These are phyloP conservation scores for Przewalskia tangutica DNA, from an alignment of 257 asterid species.

Conservation along the genomic window DNA sequence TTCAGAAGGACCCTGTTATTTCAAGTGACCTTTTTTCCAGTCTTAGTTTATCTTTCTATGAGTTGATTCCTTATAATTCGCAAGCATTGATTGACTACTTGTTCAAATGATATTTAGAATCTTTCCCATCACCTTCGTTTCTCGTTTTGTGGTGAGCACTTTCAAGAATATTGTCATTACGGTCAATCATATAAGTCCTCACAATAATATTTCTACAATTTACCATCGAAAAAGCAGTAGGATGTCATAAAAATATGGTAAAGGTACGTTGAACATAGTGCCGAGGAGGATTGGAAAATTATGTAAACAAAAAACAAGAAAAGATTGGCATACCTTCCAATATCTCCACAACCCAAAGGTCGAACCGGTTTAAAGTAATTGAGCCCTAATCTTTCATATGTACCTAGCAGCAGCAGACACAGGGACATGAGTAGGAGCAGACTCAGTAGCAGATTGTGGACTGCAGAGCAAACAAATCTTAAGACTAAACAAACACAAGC, in stretches of 20 bases:
- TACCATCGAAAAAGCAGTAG: neutral
- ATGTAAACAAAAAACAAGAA: neutral
- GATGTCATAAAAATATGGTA: neutral
- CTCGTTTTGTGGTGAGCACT: neutral
- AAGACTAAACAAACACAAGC: neutral
- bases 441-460: conserved; percentile 45
- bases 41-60: neutral
- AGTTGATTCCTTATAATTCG: neutral
- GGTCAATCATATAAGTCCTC: neutral
- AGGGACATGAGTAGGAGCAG: conserved; percentile 30
- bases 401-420: conserved; percentile 32
- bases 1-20: no score
- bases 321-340: conserved; percentile 57
- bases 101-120: neutral
- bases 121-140: neutral
- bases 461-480: conserved; percentile 27
- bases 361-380: conserved; percentile 78
- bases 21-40: neutral
- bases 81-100: neutral
- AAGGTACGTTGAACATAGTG: neutral
- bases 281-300: neutral
- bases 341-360: conserved; percentile 95
- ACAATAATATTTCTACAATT: neutral
- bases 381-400: conserved; percentile 53
- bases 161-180: neutral